Base-by-base conservation (phyloP, 352 stramenopile species). In the Phytophthora capsici region DNA sequence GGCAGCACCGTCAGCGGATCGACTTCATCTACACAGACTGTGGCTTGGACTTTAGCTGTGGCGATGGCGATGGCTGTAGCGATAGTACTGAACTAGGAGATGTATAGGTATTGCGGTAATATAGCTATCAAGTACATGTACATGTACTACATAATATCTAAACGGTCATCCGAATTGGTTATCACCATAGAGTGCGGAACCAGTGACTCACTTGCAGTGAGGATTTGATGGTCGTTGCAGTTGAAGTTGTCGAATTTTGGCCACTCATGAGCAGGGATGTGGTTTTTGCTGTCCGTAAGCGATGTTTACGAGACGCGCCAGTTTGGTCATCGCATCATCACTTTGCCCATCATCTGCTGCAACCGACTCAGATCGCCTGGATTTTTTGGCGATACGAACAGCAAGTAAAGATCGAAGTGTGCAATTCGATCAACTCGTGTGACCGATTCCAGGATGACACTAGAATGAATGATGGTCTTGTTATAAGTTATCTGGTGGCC, bases 401-500 rank as follows among this genome's bases (percentile, higher is more conserved):
- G 20, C 51, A 49, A 58, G 37, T 48, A 6, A 30, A 5, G 23
- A 25, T 19, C 8, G 51, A 49, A 12, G 37, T 7, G 25, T 58
- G 34, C 50, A 49, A 26, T 30, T 28, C 4, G 10, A 17, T 22
- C n/a, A 10, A 2, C 38, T 59, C 14, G 6, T 6, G 25, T 14
- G 26, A 41, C 52, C 37, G 37, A 58, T n/a, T 36, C 34, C 34
- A 57, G 38, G 23, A 6, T 38, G 10, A 34, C 22, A 57, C 32
- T n/a, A 47, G 14, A 46, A 52, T 53, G 53, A 51, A 56, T 32
- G 47, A 30, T 45, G 36, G 14, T 41, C 13, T 25, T 17, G 16
- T 59, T 63, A 63, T 63, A 63, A 63, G 36, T 64, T 64, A 64
- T 53, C 26, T 53, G 14, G 36, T 49, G 19, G 20, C 6, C 20